Conservation (phyloP, 345 rosid species). For the Populus euphratica region DNA sequence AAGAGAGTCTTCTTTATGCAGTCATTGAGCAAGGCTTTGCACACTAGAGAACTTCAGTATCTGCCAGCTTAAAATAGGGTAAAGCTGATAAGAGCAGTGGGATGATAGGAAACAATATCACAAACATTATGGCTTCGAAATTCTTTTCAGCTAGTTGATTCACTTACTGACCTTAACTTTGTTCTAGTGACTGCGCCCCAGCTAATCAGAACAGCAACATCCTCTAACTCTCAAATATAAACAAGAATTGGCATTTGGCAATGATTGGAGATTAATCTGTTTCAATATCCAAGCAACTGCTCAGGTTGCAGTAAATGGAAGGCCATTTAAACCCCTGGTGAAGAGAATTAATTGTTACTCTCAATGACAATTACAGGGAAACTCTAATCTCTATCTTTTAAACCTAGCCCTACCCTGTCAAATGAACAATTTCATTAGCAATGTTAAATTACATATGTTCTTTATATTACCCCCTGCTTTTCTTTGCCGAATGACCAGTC, state of each 20-base stretch:
- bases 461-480: slow-evolving; percentile 20
- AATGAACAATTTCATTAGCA: slow-evolving; percentile 38
- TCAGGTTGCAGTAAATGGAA: slow-evolving; percentile 14
- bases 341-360: slow-evolving; percentile 19
- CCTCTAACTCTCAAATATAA: background rate
- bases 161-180: too few relatives aligned
- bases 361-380: slow-evolving; percentile 31
- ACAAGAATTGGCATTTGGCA: background rate
- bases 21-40: too few relatives aligned
- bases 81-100: background rate
- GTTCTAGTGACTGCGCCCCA: background rate
- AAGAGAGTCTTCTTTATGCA: too few relatives aligned
- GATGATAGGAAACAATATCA: too few relatives aligned
- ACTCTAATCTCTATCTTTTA: slow-evolving; percentile 22
- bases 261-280: background rate
- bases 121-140: too few relatives aligned
- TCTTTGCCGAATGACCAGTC: slow-evolving; percentile 85
- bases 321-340: slow-evolving; percentile 17
- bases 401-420: slow-evolving; percentile 30
- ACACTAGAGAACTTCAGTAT: too few relatives aligned
- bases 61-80: background rate
- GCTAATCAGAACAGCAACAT: background rate
- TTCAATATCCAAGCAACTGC: background rate
- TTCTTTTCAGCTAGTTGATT: too few relatives aligned
- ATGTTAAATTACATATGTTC: slow-evolving; percentile 24